phyloP scores from a whole-genome alignment of 164 flowering plant genomes.

The Protea cynaroides region DNA sequence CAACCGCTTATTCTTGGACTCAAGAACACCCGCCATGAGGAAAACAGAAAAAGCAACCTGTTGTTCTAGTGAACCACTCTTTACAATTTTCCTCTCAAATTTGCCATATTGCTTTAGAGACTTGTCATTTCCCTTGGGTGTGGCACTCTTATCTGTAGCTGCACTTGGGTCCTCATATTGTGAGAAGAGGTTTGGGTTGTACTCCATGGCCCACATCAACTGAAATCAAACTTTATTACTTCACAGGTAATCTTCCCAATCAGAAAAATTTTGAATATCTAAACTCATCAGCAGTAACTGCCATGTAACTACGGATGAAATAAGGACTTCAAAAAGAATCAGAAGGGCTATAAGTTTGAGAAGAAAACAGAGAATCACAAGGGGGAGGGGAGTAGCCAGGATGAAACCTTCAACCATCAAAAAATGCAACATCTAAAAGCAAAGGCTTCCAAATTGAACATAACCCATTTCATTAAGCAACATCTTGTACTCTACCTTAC shows the following conservation, averaged over 20 bases:
- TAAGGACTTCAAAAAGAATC: no score
- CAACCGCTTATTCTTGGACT: conserved; percentile 65
- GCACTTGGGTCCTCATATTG: conserved; percentile 36
- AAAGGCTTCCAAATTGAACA: no score
- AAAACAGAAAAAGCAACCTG: conserved; percentile 58
- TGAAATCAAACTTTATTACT: conserved; percentile 27
- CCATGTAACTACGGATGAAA: no score
- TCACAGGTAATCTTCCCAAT: neutral
- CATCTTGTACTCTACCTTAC: conserved; percentile 24
- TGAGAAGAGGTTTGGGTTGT: conserved; percentile 76
- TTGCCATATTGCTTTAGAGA: conserved; percentile 67
- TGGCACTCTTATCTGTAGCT: conserved; percentile 9
- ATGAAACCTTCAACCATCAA: no score
- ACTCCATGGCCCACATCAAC: conserved; percentile 99
- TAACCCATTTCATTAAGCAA: no score
- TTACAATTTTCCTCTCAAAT: conserved; percentile 58
- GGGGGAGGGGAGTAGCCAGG: no score
- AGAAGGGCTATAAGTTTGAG: no score
- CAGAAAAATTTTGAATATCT: neutral
- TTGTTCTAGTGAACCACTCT: conserved; percentile 44
- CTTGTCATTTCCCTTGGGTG: conserved; percentile 27
- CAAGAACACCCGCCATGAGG: conserved; percentile 78
- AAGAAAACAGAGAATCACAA: no score
- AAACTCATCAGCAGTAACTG: neutral
- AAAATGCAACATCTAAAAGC: no score